Evolutionary conservation across 306 rosid species (phyloP).

Genomic region (Cicer bijugum): DNA sequence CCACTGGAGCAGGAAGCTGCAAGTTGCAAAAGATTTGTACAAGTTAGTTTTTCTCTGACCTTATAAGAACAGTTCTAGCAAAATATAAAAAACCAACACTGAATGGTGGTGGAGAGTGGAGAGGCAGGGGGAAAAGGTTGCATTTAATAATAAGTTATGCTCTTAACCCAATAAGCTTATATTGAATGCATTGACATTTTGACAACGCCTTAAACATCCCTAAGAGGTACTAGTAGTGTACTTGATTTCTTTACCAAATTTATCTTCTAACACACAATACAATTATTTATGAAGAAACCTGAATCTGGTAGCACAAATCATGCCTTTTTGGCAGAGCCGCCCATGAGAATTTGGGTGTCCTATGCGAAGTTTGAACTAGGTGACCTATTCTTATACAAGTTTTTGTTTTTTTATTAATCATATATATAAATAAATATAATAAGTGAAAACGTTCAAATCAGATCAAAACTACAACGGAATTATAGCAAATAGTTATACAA

Average conservation of each 20-base stretch:
- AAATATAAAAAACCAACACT: neutral
- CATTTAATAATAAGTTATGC: too few relatives aligned
- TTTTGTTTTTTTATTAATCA: too few relatives aligned
- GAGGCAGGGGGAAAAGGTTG: too few relatives aligned
- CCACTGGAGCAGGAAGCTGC: constrained; percentile 75
- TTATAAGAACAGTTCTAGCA: neutral
- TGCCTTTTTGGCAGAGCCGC: neutral
- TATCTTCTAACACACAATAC: neutral
- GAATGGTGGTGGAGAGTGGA: neutral
- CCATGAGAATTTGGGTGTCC: too few relatives aligned
- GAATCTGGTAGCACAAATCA: constrained; percentile 19
- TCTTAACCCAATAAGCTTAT: too few relatives aligned
- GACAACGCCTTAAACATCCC: neutral
- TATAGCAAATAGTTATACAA: too few relatives aligned
- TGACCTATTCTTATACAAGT: too few relatives aligned
- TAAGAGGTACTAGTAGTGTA: neutral
- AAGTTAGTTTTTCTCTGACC: constrained; percentile 32
- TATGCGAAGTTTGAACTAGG: too few relatives aligned
- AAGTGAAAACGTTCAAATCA: too few relatives aligned
- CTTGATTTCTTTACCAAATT: neutral
- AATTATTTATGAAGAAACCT: constrained; percentile 1
- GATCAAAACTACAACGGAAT: too few relatives aligned
- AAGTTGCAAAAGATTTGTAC: constrained; percentile 46
- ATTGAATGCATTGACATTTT: neutral
- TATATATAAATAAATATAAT: too few relatives aligned